Conservation (phyloP, 228 moss, liverwort and hornwort species). For the Sphagnum magellanicum region DNA sequence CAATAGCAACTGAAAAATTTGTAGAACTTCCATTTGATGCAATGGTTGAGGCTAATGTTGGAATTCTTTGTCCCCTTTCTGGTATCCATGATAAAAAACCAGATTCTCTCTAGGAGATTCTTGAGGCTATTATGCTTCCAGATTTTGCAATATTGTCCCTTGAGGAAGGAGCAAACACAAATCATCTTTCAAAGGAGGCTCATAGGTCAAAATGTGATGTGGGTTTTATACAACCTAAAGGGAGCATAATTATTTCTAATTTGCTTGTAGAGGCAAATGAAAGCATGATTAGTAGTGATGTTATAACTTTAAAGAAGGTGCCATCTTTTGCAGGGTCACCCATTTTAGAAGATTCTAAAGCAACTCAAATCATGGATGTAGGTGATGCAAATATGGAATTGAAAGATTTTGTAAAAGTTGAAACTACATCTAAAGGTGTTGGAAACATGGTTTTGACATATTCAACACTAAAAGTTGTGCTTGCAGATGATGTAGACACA, state of each 20-base stretch:
- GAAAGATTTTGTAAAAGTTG: no score
- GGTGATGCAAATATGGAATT: no score
- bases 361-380: no score
- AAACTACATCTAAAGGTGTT: neutral
- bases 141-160: constrained; percentile 35
- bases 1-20: constrained; percentile 13
- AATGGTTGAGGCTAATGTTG: constrained; percentile 20
- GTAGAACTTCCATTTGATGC: constrained; percentile 45
- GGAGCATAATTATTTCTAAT: constrained; percentile 14
- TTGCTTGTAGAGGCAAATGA: constrained; percentile 20
- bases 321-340: no score
- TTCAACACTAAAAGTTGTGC: neutral
- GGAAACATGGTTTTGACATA: neutral
- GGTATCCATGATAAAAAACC: constrained; percentile 29
- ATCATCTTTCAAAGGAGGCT: neutral
- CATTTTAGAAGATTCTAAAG: neutral
- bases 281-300: neutral
- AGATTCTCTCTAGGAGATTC: constrained; percentile 49
- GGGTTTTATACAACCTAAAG: constrained; percentile 1
- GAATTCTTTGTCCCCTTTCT: constrained; percentile 22
- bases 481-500: no score
- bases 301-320: neutral
- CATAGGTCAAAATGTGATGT: constrained; percentile 21
- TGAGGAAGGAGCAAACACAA: constrained; percentile 19
- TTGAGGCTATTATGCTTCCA: constrained; percentile 44